A percentile compares a stretch with the other conserved stretches of the same genome.
Conservation (phyloP, 2,329 filamentous ascomycete genomes). For the Coniochaeta ligniaria region DNA sequence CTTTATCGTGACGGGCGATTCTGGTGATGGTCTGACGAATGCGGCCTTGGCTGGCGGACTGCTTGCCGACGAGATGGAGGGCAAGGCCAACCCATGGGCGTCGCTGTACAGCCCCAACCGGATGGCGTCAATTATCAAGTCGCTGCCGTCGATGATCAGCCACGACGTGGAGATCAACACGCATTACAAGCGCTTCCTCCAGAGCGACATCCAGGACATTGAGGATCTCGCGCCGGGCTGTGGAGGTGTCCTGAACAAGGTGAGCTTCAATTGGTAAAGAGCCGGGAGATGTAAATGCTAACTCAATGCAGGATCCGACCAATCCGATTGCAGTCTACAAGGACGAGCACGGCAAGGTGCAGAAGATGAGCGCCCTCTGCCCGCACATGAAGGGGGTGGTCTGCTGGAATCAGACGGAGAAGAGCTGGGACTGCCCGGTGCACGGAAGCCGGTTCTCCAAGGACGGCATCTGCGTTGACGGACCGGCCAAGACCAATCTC, state of each 20-base stretch:
- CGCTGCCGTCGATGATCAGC: constrained; percentile 33
- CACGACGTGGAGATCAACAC: constrained; percentile 48
- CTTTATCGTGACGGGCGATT: constrained; percentile 50
- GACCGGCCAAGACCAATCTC: constrained; percentile 25
- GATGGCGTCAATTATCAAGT: constrained; percentile 33
- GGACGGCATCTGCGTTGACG: constrained; percentile 26
- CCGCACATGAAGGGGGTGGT: constrained; percentile 49
- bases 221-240: constrained; percentile 41
- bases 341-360: constrained; percentile 42
- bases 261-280: constrained; percentile 3
- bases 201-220: constrained; percentile 48
- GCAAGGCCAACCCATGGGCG: constrained; percentile 39
- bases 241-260: constrained; percentile 45
- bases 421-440: constrained; percentile 47
- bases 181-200: constrained; percentile 47
- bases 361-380: constrained; percentile 45
- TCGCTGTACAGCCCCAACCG: constrained; percentile 43
- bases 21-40: constrained; percentile 49
- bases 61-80: constrained; percentile 46
- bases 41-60: constrained; percentile 44
- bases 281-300: neutral
- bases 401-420: constrained; percentile 47
- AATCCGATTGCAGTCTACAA: constrained; percentile 49
- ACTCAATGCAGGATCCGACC: constrained; percentile 17
- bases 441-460: constrained; percentile 33